Base-by-base conservation (phyloP, 2,329 filamentous ascomycete genomes). In the Fusarium concolor region DNA sequence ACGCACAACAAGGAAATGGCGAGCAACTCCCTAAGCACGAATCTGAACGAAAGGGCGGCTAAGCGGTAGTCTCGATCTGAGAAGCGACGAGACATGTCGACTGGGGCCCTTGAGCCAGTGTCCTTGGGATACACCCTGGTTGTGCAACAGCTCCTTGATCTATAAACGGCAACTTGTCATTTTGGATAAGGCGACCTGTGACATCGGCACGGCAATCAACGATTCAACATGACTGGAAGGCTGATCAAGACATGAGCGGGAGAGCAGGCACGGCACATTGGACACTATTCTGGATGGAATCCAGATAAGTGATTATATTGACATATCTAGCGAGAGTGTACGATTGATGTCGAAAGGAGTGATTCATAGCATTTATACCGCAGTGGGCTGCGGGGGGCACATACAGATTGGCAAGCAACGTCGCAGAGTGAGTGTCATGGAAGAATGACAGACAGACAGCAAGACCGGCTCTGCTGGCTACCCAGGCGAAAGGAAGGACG, bases 41-140 rank as follows among this genome's bases (percentile, higher is more conserved):
- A 14, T 85, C 84, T 3, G 88, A 90, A 62, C 85, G 88, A 60
- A 90, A 90, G 71, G 88, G 88, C 3, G 88, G 88, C 47, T 90
- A 58, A 55, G 33, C 18, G 14, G 31, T 39, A 15, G 17, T 65
- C 52, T 67, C 58, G 52, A 63, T 64, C 63, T 66, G 64, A 66
- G 47, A 67, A 68, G 64, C 26, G 65, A 64, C 61, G 61, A 65
- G 61, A 47, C 39, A 52, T 24, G 41, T 46, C 57, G 26, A 41
- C 18, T 8, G 22, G 22, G 12, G 18, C 43, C 33, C 20, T 53
- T 29, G 38, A 29, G 51, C 17, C 24, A 37, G 35, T 45, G 38
- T 45, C 39, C n/a, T 29, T n/a, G 44, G 24, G 51, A 50, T 29
- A 54, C 49, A 22, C 41, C 33, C n/a, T 41, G 46, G 50, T 41